Base-by-base conservation (phyloP, 169 alveolate species). In the Plasmodium vinckei region DNA sequence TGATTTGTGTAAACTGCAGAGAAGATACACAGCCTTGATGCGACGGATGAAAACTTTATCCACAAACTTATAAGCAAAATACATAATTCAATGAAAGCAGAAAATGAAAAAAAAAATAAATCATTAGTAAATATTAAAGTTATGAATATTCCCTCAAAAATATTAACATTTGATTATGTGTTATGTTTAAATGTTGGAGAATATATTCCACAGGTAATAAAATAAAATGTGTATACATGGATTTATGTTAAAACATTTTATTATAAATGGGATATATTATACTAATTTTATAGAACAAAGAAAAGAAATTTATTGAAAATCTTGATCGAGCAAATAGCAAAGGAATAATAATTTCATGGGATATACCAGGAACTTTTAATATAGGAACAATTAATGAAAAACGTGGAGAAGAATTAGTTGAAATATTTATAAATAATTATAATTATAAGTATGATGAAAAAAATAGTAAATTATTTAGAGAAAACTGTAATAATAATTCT, bases 311-410 rank as follows among this genome's bases (percentile, higher is more conserved):
- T 44, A 44, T 77, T 25, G 65, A 53, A 77, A 77, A 77, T n/a
- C 23, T 77, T 19, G 89, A 77, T 54, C 64, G 79, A 39, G 15
- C 63, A 49, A 77, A 77, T 49, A 65, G 27, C 49, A 63, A 44
- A 33, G 89, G 89, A 15, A 65, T 77, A 47, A 77, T 77, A 47
- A 47, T 77, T 33, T 77, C 89, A 23, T 77, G 89, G 89, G 89
- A 77, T 23, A 49, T 51, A 3, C 89, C 89, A 6, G 39, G 65
- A 23, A 77, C 47, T 44, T 77, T 77, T 57, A 77, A 77, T 57
- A 77, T 68, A 56, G 89, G 89, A 33, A 77, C 89, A 0, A 77
- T 77, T 42, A 77, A 77, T 65, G 89, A 77, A 39, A 77, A 77
- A 46, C 39, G 21, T 1, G 77, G 46, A 39, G 70, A 63, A 0